Base-by-base conservation (phyloP, 805 yeast genomes). In the Myxozyma melibiosi region DNA sequence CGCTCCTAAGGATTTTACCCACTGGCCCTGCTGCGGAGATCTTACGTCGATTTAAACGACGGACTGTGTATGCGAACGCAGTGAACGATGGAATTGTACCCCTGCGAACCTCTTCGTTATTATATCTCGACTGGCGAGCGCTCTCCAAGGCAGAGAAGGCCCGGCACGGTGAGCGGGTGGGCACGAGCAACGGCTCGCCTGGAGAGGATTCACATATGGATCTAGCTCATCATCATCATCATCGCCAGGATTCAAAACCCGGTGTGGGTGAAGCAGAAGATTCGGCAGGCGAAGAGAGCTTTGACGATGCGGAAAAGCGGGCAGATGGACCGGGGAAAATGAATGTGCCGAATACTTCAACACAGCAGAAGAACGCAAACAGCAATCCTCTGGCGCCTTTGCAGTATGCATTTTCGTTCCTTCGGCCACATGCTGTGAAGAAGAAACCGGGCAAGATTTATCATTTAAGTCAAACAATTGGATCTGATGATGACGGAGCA, bases 1-100 rank as follows among this genome's bases (percentile, higher is more conserved):
- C 97, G 0, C 71, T 94, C 13, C 73, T 94, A 39, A 83, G 88
- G 59, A 73, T 88, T 25, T 74, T 92, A 3, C 95, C 97, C 0
- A 77, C 86, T 1, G 84, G 87, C 4, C 88, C 91, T 1, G 85
- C 92, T 0, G 84, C 85, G 59, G 73, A 72, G 34, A 76, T 86
- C 0, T 77, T 92, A 57, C 80, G 81, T 55, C 71, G 73, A 55
- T 92, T 94, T 72, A 69, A 77, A 40, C 74, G 86, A 58, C 77
- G 97, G 61, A 90, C 97, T 0, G 74, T 87, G 0, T 94, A 94
- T 71, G 97, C 98, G 0, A 94, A 94, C 72, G 85, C 88, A 0
- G 77, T 88, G 18, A 85, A 94, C 71, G 99, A 94, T 73, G 99
- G 99, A 1, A 90, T 94, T 51, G 99, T 94, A 1, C 98, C 99